Percentiles rank a stretch among this genome's conserved stretches.
Evolutionary conservation across 352 stramenopile species (phyloP).

Genomic region (Pythium scleroteichum): DNA sequence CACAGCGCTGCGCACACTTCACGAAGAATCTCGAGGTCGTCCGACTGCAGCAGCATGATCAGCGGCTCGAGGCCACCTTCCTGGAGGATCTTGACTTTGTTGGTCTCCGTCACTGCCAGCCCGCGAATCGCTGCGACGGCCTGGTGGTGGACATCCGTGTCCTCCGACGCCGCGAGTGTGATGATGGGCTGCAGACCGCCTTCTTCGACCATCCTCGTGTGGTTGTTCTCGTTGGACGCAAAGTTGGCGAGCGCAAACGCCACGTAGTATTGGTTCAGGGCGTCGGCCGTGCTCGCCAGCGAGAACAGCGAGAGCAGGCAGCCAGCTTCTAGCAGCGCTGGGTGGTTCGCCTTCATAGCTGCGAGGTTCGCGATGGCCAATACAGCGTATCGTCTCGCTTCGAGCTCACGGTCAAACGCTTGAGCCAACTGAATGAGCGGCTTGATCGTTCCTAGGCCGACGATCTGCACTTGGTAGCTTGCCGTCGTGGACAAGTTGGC

Average conservation of each 20-base stretch:
- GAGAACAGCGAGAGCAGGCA: constrained; percentile 92
- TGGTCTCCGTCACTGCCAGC: constrained; percentile 87
- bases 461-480: constrained; percentile 94
- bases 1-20: constrained; percentile 94
- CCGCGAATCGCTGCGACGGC: constrained; percentile 92
- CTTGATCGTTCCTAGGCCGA: constrained; percentile 92
- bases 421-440: constrained; percentile 88
- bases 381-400: constrained; percentile 92
- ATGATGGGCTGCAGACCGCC: constrained; percentile 95
- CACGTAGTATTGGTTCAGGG: constrained; percentile 95
- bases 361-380: constrained; percentile 95
- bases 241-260: constrained; percentile 95
- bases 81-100: constrained; percentile 97
- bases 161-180: constrained; percentile 87
- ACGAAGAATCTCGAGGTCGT: constrained; percentile 93
- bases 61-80: constrained; percentile 95
- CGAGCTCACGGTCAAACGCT: constrained; percentile 89
- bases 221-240: constrained; percentile 91
- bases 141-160: constrained; percentile 95
- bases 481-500: constrained; percentile 95
- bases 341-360: constrained; percentile 94
- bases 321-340: constrained; percentile 90
- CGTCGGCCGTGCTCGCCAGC: constrained; percentile 92
- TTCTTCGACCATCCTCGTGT: constrained; percentile 94
- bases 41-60: constrained; percentile 85